Evolutionary conservation across 1,284 basidiomycete genomes (phyloP).

Genomic region (Pseudozyma thailandica): DNA sequence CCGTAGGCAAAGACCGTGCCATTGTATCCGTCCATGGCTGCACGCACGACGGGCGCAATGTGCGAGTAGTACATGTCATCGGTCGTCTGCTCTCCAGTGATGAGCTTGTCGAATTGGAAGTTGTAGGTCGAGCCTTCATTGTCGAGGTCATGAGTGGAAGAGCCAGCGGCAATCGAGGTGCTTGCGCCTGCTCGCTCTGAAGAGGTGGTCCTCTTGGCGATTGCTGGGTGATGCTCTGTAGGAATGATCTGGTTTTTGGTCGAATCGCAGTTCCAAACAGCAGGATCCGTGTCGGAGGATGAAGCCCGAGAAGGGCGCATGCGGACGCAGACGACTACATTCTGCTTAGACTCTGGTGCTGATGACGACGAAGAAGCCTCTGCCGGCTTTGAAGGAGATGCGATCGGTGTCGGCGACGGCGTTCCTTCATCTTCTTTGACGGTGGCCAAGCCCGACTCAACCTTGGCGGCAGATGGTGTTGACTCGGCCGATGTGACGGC

Average conservation of each 20-base stretch:
- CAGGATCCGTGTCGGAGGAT: constrained; percentile 5
- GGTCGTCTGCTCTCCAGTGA: constrained; percentile 40
- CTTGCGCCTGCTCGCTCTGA: constrained; percentile 38
- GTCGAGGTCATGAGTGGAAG: constrained; percentile 24
- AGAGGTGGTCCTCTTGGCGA: constrained; percentile 59
- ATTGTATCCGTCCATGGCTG: constrained; percentile 96
- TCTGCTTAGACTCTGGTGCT: constrained; percentile 40
- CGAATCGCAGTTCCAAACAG: constrained; percentile 57
- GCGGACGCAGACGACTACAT: constrained; percentile 66
- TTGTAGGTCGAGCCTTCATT: constrained; percentile 55
- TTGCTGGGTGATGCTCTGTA: constrained; percentile 62
- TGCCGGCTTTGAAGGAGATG: constrained; percentile 9
- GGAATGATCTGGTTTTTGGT: constrained; percentile 52
- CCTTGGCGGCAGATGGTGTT: not conserved
- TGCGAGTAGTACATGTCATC: constrained; percentile 69
- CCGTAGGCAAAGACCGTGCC: constrained; percentile 95
- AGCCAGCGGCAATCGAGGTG: constrained; percentile 10
- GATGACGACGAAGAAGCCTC: constrained; percentile 13
- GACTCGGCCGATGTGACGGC: not conserved
- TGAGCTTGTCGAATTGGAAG: constrained; percentile 64
- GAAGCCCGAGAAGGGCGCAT: constrained; percentile 44
- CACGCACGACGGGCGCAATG: constrained; percentile 72
- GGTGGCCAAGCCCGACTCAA: constrained; percentile 11
- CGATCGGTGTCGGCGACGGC: not conserved
- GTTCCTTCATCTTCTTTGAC: constrained; percentile 19